Percentiles rank a stretch among this genome's conserved stretches.
These are phyloP conservation scores for Acer yangbiense DNA, from an alignment of 345 rosid species.

Conservation along the genomic window DNA sequence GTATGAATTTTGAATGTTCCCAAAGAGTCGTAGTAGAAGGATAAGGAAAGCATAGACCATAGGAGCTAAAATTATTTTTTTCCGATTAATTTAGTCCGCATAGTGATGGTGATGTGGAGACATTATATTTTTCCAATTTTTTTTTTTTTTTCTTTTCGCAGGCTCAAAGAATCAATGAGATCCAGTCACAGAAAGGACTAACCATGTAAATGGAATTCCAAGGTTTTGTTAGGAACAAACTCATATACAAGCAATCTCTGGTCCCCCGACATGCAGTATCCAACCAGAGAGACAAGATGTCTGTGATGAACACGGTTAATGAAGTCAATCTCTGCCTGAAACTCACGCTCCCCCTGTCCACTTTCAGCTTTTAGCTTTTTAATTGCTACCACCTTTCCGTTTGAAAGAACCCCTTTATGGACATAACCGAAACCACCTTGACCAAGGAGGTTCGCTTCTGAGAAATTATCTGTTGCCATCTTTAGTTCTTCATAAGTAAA, in stretches of 20 bases:
- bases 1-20: too few species aligned
- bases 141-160: background rate
- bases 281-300: conserved; percentile 70
- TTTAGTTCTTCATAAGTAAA: conserved; percentile 57
- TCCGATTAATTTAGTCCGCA: background rate
- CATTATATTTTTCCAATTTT: background rate
- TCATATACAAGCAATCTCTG: conserved; percentile 77
- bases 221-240: conserved; percentile 65
- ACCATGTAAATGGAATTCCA: conserved; percentile 77
- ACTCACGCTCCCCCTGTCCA: conserved; percentile 70
- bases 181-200: conserved; percentile 23
- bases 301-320: conserved; percentile 68
- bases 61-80: too few species aligned
- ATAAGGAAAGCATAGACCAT: too few species aligned
- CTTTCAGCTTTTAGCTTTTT: conserved; percentile 75
- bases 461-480: conserved; percentile 56
- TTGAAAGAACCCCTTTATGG: conserved; percentile 60
- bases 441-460: conserved; percentile 54
- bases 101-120: background rate
- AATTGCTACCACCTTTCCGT: conserved; percentile 63
- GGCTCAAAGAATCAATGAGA: conserved; percentile 7
- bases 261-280: conserved; percentile 60
- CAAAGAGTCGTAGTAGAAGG: too few species aligned
- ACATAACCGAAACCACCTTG: conserved; percentile 87
- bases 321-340: conserved; percentile 66